phyloP scores from a whole-genome alignment of 1,284 basidiomycete species.

The Puccinia novopanici region DNA sequence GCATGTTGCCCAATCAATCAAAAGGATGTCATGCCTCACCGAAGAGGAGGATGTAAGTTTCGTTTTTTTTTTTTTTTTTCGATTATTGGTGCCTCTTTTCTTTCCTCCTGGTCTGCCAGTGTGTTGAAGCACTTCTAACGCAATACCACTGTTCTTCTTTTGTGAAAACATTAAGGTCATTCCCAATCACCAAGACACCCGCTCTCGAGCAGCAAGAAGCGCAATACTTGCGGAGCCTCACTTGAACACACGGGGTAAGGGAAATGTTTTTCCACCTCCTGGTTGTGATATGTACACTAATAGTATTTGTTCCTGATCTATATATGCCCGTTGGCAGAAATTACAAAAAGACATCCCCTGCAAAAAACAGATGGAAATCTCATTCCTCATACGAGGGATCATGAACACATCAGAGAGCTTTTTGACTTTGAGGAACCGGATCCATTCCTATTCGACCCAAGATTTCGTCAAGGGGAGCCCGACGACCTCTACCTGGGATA shows the following conservation, averaged over 20 bases:
- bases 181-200: not conserved
- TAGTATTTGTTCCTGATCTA: not conserved
- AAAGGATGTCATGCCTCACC: slow-evolving; percentile 21
- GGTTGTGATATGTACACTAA: too few relatives aligned
- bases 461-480: slow-evolving; percentile 7
- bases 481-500: slow-evolving; percentile 27
- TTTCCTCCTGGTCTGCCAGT: not conserved
- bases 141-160: not conserved
- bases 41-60: slow-evolving; percentile 17
- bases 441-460: slow-evolving; percentile 40
- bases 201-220: slow-evolving; percentile 18
- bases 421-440: slow-evolving; percentile 45
- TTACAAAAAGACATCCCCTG: not conserved
- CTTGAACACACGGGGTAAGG: not conserved
- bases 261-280: not conserved
- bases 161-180: not conserved
- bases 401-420: slow-evolving; percentile 25
- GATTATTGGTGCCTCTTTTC: too few relatives aligned
- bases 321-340: not conserved
- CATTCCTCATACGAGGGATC: slow-evolving; percentile 10
- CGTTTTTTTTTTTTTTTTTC: not conserved
- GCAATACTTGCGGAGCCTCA: too few relatives aligned
- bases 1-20: slow-evolving; percentile 41
- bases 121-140: not conserved
- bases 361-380: slow-evolving; percentile 7